Base-by-base conservation (phyloP, 1,284 basidiomycete genomes). In the Mycosarcoma mackinlayi region DNA sequence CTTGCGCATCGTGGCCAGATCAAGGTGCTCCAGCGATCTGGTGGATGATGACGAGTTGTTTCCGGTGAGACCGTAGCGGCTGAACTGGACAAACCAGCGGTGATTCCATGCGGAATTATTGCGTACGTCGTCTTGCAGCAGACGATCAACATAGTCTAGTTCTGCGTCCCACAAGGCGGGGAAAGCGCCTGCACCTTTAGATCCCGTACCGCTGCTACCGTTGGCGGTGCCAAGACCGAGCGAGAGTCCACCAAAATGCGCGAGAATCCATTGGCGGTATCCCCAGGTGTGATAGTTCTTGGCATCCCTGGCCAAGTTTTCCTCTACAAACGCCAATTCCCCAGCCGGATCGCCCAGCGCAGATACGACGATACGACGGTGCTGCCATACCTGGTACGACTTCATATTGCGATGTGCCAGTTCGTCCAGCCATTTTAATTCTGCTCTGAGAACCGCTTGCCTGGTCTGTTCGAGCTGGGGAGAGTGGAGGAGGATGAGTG, bases 41-140 rank as follows among this genome's bases (percentile, higher is more conserved):
- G n/a, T 21, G 23, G 34, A 16, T 14, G 30, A 5, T 23, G 16
- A 13, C 10, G 18, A 21, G 14, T 27, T 23, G 21, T 21, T 24
- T 1, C 52, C 56, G 42, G 55, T 53, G 35, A 60, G 45, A n/a
- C 61, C 61, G 37, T 45, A 61, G 1, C 67, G 56, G 4, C 48
- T 52, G 75, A 92, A 93, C n/a, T 90, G 87, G 49, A 93, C 87
- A 82, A 95, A 98, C 86, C 93, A 98, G 23, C 95, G 89, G 85
- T 98, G 96, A 81, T 95, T 93, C 95, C 95, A 99, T 14, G 92
- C 96, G 38, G 92, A 94, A 81, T 99, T 99, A 83, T 98, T 99
- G 75, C 94, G 85, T 34, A 95, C 86, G 83, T 99, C 95, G 21
- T 86, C 84, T 6, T 85, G 85, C 24, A 98, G 83, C 85, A 97